These are phyloP conservation scores for Punica granatum DNA, from an alignment of 345 rosid species.

Conservation along the genomic window DNA sequence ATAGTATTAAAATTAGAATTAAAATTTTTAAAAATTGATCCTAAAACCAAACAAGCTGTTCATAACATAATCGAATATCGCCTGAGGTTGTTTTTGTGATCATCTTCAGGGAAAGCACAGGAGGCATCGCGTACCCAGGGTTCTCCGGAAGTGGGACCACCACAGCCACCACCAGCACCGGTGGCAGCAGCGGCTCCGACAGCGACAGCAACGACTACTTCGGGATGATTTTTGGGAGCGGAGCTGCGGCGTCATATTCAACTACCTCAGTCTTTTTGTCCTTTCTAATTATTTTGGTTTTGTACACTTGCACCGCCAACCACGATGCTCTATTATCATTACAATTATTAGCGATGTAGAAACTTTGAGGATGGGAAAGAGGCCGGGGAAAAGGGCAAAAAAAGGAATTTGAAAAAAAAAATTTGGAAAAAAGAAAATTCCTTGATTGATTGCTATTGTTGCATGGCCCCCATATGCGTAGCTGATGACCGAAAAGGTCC, in stretches of 20 bases:
- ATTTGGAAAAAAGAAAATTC: background rate
- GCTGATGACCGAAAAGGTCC: background rate
- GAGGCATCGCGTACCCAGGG: conserved; percentile 37
- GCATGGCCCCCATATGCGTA: background rate
- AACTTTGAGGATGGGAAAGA: background rate
- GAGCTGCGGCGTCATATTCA: conserved; percentile 22
- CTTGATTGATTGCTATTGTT: background rate
- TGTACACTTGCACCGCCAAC: conserved; percentile 26
- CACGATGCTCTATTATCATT: conserved; percentile 23
- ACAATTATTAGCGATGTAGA: conserved; percentile 29
- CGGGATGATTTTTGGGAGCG: conserved; percentile 68
- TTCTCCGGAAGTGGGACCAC: conserved; percentile 31
- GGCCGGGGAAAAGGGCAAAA: background rate
- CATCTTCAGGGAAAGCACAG: conserved; percentile 37
- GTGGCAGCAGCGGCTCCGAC: conserved; percentile 19
- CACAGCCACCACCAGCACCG: background rate
- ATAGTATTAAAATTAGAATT: too few relatives aligned
- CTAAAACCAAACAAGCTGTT: too few relatives aligned
- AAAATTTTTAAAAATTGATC: too few relatives aligned
- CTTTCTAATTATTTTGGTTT: conserved; percentile 32
- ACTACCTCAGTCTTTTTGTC: conserved; percentile 30
- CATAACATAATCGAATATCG: background rate
- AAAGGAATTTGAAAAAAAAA: background rate
- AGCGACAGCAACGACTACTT: conserved; percentile 31
- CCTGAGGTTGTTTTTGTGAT: background rate